These are phyloP conservation scores for Pseudogymnoascus sp. DNA, from an alignment of 2,329 filamentous ascomycete genomes.

Conservation along the genomic window DNA sequence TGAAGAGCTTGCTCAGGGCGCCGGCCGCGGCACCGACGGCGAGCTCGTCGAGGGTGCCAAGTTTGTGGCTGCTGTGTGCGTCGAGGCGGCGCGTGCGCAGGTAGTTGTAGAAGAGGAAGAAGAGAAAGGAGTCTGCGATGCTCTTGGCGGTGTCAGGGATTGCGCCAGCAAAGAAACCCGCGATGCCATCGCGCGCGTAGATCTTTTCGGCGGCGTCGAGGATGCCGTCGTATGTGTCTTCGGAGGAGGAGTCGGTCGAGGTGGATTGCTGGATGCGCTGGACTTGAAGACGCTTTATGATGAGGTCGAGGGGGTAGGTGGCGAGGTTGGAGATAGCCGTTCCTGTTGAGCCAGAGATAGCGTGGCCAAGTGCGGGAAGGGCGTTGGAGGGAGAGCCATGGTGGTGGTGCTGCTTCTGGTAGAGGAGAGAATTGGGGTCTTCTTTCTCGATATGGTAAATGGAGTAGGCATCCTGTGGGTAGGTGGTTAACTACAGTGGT, in stretches of 20 bases:
- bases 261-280: conserved; percentile 51
- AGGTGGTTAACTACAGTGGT: not conserved
- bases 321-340: conserved; percentile 71
- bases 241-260: conserved; percentile 20
- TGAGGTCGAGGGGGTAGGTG: conserved; percentile 74
- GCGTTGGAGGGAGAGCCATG: conserved; percentile 22
- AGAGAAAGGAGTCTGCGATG: conserved; percentile 71
- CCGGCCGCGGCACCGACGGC: conserved; percentile 67
- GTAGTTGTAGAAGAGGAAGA: conserved; percentile 73
- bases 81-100: conserved; percentile 32
- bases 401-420: conserved; percentile 31
- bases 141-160: conserved; percentile 59
- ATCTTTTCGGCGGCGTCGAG: conserved; percentile 66
- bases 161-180: conserved; percentile 63
- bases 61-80: conserved; percentile 10
- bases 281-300: conserved; percentile 76
- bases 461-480: conserved; percentile 24
- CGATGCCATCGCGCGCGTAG: conserved; percentile 59
- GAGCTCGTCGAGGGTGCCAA: conserved; percentile 59
- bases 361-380: conserved; percentile 74
- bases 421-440: conserved; percentile 35
- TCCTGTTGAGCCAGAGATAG: conserved; percentile 69
- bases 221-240: conserved; percentile 55
- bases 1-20: conserved; percentile 66
- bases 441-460: conserved; percentile 28